Conservation (phyloP, 139 green algal species). For the Tetradesmus obliquus region DNA sequence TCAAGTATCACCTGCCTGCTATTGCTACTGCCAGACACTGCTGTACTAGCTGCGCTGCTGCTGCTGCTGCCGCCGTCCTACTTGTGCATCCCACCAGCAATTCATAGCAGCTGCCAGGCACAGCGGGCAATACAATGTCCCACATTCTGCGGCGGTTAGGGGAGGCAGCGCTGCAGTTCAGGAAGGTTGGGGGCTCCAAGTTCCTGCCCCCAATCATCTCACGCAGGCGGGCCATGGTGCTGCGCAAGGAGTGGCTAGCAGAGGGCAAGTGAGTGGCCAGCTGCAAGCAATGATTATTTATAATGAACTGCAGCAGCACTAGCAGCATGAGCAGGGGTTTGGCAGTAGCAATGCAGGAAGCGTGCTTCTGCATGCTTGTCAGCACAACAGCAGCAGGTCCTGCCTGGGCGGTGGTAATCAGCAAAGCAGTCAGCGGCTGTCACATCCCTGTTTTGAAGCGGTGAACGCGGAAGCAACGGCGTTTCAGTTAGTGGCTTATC, state of each 20-base stretch:
- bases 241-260: constrained; percentile 46
- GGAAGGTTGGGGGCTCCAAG: constrained; percentile 12
- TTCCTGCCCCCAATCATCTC: constrained; percentile 44
- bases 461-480: too few relatives aligned
- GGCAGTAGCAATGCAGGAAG: not conserved
- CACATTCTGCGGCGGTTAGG: constrained; percentile 47
- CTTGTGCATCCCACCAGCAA: not conserved
- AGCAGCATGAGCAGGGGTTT: not conserved
- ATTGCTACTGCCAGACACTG: too few relatives aligned
- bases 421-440: too few relatives aligned
- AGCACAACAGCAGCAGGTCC: not conserved
- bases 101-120: not conserved
- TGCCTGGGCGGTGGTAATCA: too few relatives aligned
- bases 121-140: constrained; percentile 15
- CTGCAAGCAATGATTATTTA: not conserved
- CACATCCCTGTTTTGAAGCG: too few relatives aligned
- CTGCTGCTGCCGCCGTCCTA: not conserved
- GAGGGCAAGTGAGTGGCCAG: constrained; percentile 45
- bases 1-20: too few relatives aligned
- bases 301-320: not conserved
- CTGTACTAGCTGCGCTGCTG: not conserved
- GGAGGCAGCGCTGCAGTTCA: constrained; percentile 44
- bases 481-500: too few relatives aligned
- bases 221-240: constrained; percentile 27
- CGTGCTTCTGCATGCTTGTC: not conserved